Base-by-base conservation (phyloP, 441 rosid genomes). In the Populus hybrid region DNA sequence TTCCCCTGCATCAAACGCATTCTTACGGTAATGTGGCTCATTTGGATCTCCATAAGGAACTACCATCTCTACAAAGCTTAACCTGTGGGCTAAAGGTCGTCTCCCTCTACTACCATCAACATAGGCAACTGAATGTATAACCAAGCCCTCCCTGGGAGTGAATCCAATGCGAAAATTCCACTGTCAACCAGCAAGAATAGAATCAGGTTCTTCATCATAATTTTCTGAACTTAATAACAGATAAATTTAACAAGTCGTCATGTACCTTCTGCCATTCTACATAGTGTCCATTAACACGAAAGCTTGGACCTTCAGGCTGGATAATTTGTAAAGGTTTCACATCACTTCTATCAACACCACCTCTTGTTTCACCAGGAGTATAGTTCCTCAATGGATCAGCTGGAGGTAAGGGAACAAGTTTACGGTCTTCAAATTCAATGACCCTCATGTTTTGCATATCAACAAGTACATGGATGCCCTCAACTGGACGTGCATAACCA, bases 161-260 rank as follows among this genome's bases (percentile, higher is more conserved):
- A 94, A 92, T 65, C 97, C 97, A 77, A 94, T 84, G n/a, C 94
- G 97, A 83, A 94, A 94, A 84, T 89, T 94, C 98, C 98, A 94
- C 97, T 94, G 87, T 74, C 75, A 87, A 72, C 12, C 78, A 83
- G 72, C 81, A 70, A 69, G 46, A 70, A 19, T 67, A 74, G 50
- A 79, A 78, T 66, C 28, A 80, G 67, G 71, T 4, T 38, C 16
- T 21, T 73, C 14, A 50, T 69, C 9, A 74, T 3, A 30, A 72
- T 21, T 53, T 71, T 63, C 40, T 53, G 14, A 71, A 42, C 9
- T 77, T 46, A 8, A 23, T 9, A 59, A 76, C 1, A 19, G n/a
- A 23, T 10, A 19, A 72, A 69, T 34, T 38, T 6, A 67, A 73
- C 3, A 38, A 46, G 66, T 6, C 53, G 1, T 73, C 34, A 63